Base-by-base conservation (phyloP, 2,329 filamentous ascomycete genomes). In the Seiridium unicorne region DNA sequence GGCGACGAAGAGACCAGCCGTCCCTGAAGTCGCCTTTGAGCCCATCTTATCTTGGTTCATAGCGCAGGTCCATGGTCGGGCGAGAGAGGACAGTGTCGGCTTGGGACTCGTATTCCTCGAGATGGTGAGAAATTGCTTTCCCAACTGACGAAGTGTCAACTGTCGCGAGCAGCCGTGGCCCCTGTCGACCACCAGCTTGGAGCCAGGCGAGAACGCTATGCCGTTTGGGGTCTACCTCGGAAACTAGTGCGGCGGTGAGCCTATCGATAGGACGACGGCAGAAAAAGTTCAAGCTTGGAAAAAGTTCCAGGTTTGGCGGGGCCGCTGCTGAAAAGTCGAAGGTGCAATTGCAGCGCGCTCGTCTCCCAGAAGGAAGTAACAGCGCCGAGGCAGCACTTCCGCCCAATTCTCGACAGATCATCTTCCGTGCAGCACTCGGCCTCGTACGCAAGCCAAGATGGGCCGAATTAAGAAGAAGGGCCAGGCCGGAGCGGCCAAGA, bases 381-480 rank as follows among this genome's bases (percentile, higher is more conserved):
- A 32, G n/a, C 35, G 10, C 26, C 26, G 18, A 18, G 47, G 26
- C 32, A 49, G 6, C 35, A 26, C 11, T 13, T 8, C 35, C 9
- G 8, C n/a, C 18, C 9, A 35, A 5, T 32, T 49, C 26, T 32
- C 26, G 47, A 32, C 31, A 32, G 26, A 18, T 11, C 26, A 53
- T 38, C 35, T 18, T 18, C 18, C 38, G 26, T 42, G n/a, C 36
- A 55, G 36, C 31, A 8, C 36, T 18, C 35, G 35, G 26, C 38
- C 13, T 34, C 31, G 13, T 10, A 40, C 31, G 11, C 44, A 40
- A 44, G 4, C 57, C 65, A 74, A 64, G 67, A 85, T 96, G 92
- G 86, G 80, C 59, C 88, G 87, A 71, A 89, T 93, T 70, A 96
- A 95, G 88, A 96, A 92, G 84, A 97, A 94, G 81, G 93, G 93